Evolutionary conservation across 805 yeast genomes (phyloP).

Genomic region (Hermanozyma aechmeae): DNA sequence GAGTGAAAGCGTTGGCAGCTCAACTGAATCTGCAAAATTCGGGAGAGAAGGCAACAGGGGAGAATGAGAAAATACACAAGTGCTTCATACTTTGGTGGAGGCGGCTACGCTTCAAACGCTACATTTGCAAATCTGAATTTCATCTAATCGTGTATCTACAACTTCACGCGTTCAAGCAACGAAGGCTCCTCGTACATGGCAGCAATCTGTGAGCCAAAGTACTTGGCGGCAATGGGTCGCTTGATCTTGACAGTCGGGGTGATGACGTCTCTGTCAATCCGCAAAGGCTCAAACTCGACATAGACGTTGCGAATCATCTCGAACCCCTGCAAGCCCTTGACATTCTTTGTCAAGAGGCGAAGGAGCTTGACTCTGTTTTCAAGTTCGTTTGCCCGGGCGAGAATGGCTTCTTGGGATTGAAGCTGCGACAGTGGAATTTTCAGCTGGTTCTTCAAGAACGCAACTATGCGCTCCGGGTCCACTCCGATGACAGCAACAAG

Average conservation of each 20-base stretch:
- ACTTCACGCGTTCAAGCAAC: no score
- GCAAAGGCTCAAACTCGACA: slow-evolving; percentile 19
- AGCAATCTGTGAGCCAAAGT: slow-evolving; percentile 30
- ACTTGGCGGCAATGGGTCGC: slow-evolving; percentile 39
- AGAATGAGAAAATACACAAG: no score
- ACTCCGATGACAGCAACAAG: slow-evolving; percentile 58
- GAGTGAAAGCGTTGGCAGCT: no score
- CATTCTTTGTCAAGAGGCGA: slow-evolving; percentile 3
- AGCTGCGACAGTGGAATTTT: slow-evolving; percentile 1
- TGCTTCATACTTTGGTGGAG: no score
- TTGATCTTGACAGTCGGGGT: slow-evolving; percentile 29
- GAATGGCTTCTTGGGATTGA: slow-evolving; percentile 9
- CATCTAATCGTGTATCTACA: no score
- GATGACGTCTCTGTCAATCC: slow-evolving; percentile 14
- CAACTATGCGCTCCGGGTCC: slow-evolving; percentile 29
- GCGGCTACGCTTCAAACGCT: no score
- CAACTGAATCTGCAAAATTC: no score
- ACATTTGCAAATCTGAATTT: no score
- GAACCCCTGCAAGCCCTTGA: slow-evolving; percentile 12
- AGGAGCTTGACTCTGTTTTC: slow-evolving; percentile 9
- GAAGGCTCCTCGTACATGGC: slow-evolving; percentile 42
- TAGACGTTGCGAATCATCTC: slow-evolving; percentile 16
- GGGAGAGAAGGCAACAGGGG: no score
- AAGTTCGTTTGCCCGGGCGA: slow-evolving; percentile 9
- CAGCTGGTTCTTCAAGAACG: not conserved